Base-by-base conservation (phyloP, 345 rosid genomes). In the Geranium brycei region DNA sequence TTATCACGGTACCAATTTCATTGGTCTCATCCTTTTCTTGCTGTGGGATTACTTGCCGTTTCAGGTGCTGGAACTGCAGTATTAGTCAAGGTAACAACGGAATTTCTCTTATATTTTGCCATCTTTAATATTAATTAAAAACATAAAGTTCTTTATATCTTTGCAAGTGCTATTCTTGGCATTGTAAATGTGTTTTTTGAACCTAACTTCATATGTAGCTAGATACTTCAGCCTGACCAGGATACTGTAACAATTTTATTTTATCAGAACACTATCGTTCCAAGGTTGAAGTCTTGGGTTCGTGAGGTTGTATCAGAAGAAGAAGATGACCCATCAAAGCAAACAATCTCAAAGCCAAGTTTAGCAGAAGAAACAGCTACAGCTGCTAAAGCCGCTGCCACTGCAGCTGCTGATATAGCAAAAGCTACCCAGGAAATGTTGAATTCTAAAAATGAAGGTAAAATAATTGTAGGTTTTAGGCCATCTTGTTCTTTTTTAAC, bases 341-440 rank as follows among this genome's bases (percentile, higher is more conserved):
- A 79, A 78, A 61, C 66, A 63, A 73, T 74, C 40, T 69, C 66
- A 68, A 85, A 84, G 71, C 91, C 96, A 64, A 91, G 82, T 79
- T 69, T 84, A 74, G 88, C 82, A 58, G 99, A 93, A 73, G 97
- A 88, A 71, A 91, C 97, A 59, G 95, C 91, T 8, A 88, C 91
- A 17, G 99, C 96, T 59, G 92, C 96, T 51, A 93, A 88, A 80
- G 72, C 96, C 68, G 97, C 97, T 12, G 89, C 97, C 11, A 87
- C 84, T 1, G 95, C 97, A 2, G 95, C 97, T 62, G 77, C 91
- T 64, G 97, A 91, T 73, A 88, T 88, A 66, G 95, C 97, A 62
- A 91, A 85, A 76, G 81, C 86, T 57, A 88, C 87, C 83, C 97
- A 85, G 77, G 95, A 87, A 70, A 75, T 93, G 83, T 68, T 93